Percentiles rank a stretch among this genome's conserved stretches.
Evolutionary conservation across 441 rosid species (phyloP).

Genomic region (Populus hybrid): DNA sequence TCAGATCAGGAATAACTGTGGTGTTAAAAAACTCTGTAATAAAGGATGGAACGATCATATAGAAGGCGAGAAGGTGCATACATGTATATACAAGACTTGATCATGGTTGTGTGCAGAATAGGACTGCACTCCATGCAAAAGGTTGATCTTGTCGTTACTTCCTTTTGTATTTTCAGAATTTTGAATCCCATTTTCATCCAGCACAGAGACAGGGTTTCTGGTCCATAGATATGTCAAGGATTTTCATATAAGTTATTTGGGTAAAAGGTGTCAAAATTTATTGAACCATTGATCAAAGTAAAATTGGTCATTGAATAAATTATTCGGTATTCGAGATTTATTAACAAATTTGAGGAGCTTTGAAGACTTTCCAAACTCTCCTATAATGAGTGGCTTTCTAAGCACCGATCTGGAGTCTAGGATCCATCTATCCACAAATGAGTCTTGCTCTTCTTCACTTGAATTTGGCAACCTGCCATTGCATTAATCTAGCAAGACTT

Average conservation of each 20-base stretch:
- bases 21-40: slow-evolving; percentile 45
- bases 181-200: neutral
- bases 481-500: neutral
- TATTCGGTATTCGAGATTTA: too few species aligned
- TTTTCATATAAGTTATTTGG: too few species aligned
- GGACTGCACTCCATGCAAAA: neutral
- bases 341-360: slow-evolving; percentile 16
- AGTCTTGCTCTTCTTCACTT: slow-evolving; percentile 10
- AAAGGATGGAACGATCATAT: slow-evolving; percentile 50
- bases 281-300: too few species aligned
- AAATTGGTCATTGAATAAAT: too few species aligned
- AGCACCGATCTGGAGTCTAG: slow-evolving; percentile 38
- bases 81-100: neutral
- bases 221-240: neutral
- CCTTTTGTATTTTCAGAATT: neutral
- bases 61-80: neutral
- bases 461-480: slow-evolving; percentile 20
- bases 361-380: slow-evolving; percentile 60
- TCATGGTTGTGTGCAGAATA: neutral
- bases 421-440: slow-evolving; percentile 19
- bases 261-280: too few species aligned
- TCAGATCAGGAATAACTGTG: slow-evolving; percentile 63
- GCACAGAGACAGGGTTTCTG: neutral
- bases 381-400: slow-evolving; percentile 49
- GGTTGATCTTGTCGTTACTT: neutral